phyloP scores from a whole-genome alignment of 1,284 basidiomycete species.

The Ceratobasidium sp. region DNA sequence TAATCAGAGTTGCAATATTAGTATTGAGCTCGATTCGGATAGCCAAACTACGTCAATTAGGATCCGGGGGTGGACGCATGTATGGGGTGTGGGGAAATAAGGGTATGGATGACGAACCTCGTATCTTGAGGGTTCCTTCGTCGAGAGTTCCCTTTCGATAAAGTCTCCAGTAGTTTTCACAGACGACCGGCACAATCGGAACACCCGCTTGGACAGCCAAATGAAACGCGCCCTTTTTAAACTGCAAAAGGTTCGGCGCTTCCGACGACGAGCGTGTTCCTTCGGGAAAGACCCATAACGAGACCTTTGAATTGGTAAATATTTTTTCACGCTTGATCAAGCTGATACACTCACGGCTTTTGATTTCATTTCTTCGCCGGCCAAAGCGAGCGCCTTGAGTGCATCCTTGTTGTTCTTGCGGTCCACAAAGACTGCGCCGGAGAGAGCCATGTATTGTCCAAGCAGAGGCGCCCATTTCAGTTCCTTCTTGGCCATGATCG shows the following conservation, averaged over 20 bases:
- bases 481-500: constrained; percentile 95
- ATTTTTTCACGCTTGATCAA: constrained; percentile 1
- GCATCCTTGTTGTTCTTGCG: constrained; percentile 81
- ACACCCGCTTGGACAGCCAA: constrained; percentile 88
- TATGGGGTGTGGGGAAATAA: neutral
- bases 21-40: constrained; percentile 6
- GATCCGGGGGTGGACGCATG: neutral
- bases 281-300: constrained; percentile 92
- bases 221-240: constrained; percentile 99
- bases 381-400: constrained; percentile 75
- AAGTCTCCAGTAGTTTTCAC: constrained; percentile 91
- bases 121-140: constrained; percentile 77
- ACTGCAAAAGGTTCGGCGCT: constrained; percentile 73
- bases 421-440: constrained; percentile 94
- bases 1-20: constrained; percentile 28
- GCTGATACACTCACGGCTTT: constrained; percentile 53
- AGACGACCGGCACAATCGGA: constrained; percentile 90
- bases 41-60: neutral
- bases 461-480: constrained; percentile 84
- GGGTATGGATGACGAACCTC: constrained; percentile 59
- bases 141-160: constrained; percentile 84
- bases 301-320: constrained; percentile 56
- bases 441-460: constrained; percentile 90
- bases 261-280: constrained; percentile 83
- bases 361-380: constrained; percentile 82